Percentiles rank a stretch among this genome's conserved stretches.
Conservation (phyloP, 1,284 basidiomycete genomes). For the Lentinula novae-zelandiae region DNA sequence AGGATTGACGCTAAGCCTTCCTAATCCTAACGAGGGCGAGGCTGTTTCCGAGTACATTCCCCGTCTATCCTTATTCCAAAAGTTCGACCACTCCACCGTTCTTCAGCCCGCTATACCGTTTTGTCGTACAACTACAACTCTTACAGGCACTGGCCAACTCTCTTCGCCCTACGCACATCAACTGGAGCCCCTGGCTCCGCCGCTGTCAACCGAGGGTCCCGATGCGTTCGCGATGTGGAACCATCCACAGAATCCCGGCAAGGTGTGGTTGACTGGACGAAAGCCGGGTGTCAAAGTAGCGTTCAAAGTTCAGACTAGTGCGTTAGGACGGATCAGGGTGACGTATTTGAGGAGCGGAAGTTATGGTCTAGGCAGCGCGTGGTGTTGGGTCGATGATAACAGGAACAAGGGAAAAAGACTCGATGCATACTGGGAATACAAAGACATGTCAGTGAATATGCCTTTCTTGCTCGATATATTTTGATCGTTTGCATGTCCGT, state of each 20-base stretch:
- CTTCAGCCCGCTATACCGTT: background rate
- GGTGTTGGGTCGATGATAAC: background rate
- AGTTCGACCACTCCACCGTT: constrained; percentile 1
- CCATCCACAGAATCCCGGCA: constrained; percentile 1
- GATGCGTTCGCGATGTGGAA: background rate
- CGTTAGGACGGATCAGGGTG: background rate
- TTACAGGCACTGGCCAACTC: background rate
- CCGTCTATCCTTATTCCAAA: constrained; percentile 1
- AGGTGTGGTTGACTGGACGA: constrained; percentile 1
- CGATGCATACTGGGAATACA: background rate
- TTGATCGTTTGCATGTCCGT: background rate
- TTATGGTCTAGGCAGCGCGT: background rate
- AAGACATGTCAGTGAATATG: background rate
- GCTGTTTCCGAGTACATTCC: background rate
- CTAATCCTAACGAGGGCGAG: background rate
- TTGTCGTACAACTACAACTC: background rate
- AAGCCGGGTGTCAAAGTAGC: background rate
- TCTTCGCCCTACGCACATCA: background rate
- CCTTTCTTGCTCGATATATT: background rate
- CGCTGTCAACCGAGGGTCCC: background rate
- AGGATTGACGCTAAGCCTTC: background rate
- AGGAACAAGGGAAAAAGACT: background rate
- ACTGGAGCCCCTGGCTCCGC: background rate
- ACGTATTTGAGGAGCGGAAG: background rate
- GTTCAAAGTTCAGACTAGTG: background rate